phyloP scores from a whole-genome alignment of 495 filamentous ascomycete species.

The Lindgomyces ingoldianus region DNA sequence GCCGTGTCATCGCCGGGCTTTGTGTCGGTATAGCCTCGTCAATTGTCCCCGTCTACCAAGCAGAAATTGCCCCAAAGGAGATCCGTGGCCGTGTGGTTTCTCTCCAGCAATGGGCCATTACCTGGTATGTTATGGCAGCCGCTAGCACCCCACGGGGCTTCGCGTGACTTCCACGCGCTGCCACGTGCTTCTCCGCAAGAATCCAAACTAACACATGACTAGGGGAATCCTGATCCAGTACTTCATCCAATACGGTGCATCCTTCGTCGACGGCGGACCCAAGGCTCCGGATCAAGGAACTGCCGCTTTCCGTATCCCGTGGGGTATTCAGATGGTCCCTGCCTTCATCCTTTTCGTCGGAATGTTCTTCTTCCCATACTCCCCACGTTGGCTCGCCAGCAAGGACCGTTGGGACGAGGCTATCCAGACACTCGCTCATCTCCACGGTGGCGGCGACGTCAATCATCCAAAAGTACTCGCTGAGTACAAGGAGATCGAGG shows the following conservation, averaged over 20 bases:
- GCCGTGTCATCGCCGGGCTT: slow-evolving; percentile 70
- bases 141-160: slow-evolving; percentile 5
- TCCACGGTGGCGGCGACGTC: slow-evolving; percentile 64
- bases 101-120: slow-evolving; percentile 76
- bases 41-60: slow-evolving; percentile 75
- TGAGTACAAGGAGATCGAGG: slow-evolving; percentile 68
- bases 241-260: slow-evolving; percentile 72
- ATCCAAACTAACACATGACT: background rate
- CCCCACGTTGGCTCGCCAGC: slow-evolving; percentile 72
- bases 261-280: slow-evolving; percentile 61
- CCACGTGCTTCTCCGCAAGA: background rate
- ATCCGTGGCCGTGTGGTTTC: slow-evolving; percentile 76
- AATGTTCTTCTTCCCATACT: slow-evolving; percentile 71
- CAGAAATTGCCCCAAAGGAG: slow-evolving; percentile 76
- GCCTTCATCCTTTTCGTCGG: slow-evolving; percentile 65
- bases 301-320: slow-evolving; percentile 70
- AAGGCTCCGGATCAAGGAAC: slow-evolving; percentile 58
- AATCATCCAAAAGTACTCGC: slow-evolving; percentile 64
- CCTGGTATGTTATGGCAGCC: slow-evolving; percentile 52
- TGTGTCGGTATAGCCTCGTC: slow-evolving; percentile 75
- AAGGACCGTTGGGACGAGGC: slow-evolving; percentile 78
- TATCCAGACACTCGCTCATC: slow-evolving; percentile 59
- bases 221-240: slow-evolving; percentile 57
- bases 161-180: too few relatives aligned
- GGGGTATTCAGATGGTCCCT: slow-evolving; percentile 72